Base-by-base conservation (phyloP, 441 rosid genomes). In the Arabidopsis hybrid region DNA sequence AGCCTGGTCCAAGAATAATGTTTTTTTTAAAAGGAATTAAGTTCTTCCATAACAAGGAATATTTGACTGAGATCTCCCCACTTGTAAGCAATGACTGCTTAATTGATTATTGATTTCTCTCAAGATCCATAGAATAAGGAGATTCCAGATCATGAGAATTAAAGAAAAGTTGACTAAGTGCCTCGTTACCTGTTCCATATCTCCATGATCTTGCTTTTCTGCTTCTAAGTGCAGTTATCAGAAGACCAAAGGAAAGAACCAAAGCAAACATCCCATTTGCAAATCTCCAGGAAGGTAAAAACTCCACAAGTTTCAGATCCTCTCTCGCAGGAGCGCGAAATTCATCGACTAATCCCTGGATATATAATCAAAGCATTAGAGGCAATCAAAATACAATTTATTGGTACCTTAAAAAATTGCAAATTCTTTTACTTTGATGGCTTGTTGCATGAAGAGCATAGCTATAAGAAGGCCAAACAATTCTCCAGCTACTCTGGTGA, bases 371-470 rank as follows among this genome's bases (percentile, higher is more conserved):
- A 46, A 70, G 7, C 40, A 40, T 76, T 58, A 76, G 61, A 31
- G 34, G 8, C 39, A 40, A 32, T 0, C 0, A 8, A 29, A 35
- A 36, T 21, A 12, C 8, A 16, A 3, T 9, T 46, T 73, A n/a
- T 31, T 47, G 12, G 1, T 7, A 36, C 4, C 1, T 1, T 67
- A 60, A 67, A n/a, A 26, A 21, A 0, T 4, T 2, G 4, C 8
- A 67, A 32, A 29, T 12, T 8, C 50, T 32, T 26, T 78, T 87
- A 91, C 97, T 81, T 87, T 90, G 68, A 93, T 85, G 47, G 98
- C 95, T 83, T 93, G 85, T 81, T 93, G 98, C 97, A 91, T 93
- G 80, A 93, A 93, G 26, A 93, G 93, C 96, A 93, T 93, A 14
- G 98, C 98, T 21, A 93, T 93, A 46, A 93, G 98, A 63, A 93